Conservation (phyloP, 2,329 filamentous ascomycete species). For the Apiospora kogelbergensis region DNA sequence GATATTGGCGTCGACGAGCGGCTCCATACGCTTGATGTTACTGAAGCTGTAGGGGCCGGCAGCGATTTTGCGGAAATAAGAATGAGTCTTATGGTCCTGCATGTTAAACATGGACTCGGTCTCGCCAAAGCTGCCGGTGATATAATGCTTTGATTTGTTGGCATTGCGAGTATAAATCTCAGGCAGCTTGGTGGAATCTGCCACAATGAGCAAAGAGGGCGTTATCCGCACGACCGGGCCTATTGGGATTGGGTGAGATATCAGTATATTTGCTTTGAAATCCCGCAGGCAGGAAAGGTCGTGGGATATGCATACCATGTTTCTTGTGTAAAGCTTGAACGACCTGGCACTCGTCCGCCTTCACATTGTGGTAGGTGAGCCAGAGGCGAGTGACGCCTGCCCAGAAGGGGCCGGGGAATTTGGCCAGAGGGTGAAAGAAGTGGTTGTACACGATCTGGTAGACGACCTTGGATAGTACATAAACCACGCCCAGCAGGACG, state of each 20-base stretch:
- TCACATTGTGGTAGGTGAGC: constrained; percentile 51
- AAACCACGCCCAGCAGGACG: constrained; percentile 35
- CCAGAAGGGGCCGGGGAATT: constrained; percentile 56
- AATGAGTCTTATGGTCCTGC: constrained; percentile 50
- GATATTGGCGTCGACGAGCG: constrained; percentile 52
- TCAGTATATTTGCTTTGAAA: neutral
- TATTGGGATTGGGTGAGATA: constrained; percentile 19
- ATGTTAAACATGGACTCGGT: constrained; percentile 59
- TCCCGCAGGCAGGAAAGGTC: neutral
- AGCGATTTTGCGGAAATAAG: constrained; percentile 52
- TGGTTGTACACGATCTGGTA: constrained; percentile 51
- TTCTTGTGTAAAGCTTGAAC: constrained; percentile 43
- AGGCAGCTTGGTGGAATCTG: constrained; percentile 53
- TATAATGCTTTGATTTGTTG: constrained; percentile 59
- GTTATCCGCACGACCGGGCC: constrained; percentile 53
- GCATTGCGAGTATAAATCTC: constrained; percentile 55
- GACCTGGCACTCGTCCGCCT: constrained; percentile 43
- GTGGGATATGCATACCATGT: constrained; percentile 40
- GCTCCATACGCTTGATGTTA: constrained; percentile 60
- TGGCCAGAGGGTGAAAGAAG: constrained; percentile 51
- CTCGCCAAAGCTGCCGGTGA: constrained; percentile 56
- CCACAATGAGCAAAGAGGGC: constrained; percentile 52
- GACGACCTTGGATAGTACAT: constrained; percentile 30
- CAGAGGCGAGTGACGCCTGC: constrained; percentile 53
- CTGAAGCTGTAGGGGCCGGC: constrained; percentile 55